Percentiles rank a stretch among this genome's conserved stretches.
These are phyloP conservation scores for Venturia nashicola DNA, from an alignment of 2,329 filamentous ascomycete species.

Conservation along the genomic window DNA sequence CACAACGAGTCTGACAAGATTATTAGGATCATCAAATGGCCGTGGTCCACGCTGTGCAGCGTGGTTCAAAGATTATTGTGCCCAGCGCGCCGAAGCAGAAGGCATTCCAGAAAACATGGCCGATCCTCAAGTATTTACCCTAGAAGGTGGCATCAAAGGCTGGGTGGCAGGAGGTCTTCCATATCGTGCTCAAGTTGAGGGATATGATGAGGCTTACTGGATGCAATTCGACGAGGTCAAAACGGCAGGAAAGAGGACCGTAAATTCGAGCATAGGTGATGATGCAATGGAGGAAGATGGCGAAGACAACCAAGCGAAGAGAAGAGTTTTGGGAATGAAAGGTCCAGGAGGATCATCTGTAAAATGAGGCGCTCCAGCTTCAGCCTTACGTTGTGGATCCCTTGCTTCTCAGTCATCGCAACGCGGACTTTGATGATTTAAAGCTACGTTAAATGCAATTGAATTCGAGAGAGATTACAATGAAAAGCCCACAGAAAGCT, in stretches of 20 bases:
- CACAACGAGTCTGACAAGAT: neutral
- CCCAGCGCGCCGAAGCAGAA: conserved; percentile 4
- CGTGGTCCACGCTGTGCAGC: conserved; percentile 22
- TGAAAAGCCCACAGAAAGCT: neutral
- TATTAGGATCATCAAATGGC: conserved; percentile 14
- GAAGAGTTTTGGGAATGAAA: neutral
- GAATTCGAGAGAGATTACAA: neutral
- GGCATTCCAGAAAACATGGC: conserved; percentile 9
- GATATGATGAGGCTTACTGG: conserved; percentile 10
- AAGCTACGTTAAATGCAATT: neutral
- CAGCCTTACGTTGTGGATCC: neutral
- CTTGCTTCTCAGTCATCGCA: neutral
- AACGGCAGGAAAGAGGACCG: conserved; percentile 6
- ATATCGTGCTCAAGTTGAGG: conserved; percentile 8
- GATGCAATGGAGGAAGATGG: conserved; percentile 8
- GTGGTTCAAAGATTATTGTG: conserved; percentile 18
- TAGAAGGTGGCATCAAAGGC: conserved; percentile 13
- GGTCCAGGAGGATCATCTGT: neutral
- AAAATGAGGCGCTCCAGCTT: neutral
- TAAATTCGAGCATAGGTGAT: neutral
- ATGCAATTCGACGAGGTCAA: conserved; percentile 9
- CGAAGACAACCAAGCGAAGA: neutral
- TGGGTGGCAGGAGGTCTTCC: conserved; percentile 10
- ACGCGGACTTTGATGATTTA: neutral
- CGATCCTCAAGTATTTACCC: conserved; percentile 8